phyloP scores from a whole-genome alignment of 805 yeast species.

The Starmerella cellae region DNA sequence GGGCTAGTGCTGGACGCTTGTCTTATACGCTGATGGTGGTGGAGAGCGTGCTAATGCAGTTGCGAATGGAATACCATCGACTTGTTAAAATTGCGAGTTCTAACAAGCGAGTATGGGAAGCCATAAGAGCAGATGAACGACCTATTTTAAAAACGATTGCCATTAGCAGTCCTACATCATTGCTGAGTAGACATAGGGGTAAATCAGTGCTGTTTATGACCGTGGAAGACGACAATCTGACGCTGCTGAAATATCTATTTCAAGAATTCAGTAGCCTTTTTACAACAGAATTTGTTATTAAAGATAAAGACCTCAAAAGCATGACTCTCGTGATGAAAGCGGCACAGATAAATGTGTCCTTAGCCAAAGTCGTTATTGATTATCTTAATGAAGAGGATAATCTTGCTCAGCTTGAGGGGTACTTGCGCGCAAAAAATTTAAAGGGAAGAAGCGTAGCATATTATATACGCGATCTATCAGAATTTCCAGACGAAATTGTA shows the following conservation, averaged over 20 bases:
- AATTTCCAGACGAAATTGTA: slow-evolving; percentile 44
- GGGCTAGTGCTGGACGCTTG: slow-evolving; percentile 14
- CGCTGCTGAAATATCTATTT: slow-evolving; percentile 36
- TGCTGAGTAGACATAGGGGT: slow-evolving; percentile 34
- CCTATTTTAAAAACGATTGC: neutral
- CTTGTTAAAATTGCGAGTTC: slow-evolving; percentile 33
- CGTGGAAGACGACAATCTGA: slow-evolving; percentile 35
- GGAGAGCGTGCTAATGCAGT: slow-evolving; percentile 64
- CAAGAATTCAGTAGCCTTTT: slow-evolving; percentile 29
- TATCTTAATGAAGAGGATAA: neutral
- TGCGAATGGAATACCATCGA: slow-evolving; percentile 33
- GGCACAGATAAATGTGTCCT: slow-evolving; percentile 36
- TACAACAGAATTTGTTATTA: slow-evolving; percentile 52
- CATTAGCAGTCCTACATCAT: slow-evolving; percentile 23
- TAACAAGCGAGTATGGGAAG: slow-evolving; percentile 44
- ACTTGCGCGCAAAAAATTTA: slow-evolving; percentile 40
- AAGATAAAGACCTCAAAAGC: slow-evolving; percentile 45
- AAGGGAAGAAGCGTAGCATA: slow-evolving; percentile 58
- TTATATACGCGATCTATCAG: slow-evolving; percentile 46
- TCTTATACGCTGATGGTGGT: slow-evolving; percentile 64
- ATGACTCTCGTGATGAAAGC: slow-evolving; percentile 50
- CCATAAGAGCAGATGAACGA: slow-evolving; percentile 25
- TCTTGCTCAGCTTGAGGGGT: slow-evolving; percentile 22
- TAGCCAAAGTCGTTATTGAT: slow-evolving; percentile 24
- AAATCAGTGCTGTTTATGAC: slow-evolving; percentile 62